Evolutionary conservation across 2,329 filamentous ascomycete genomes (phyloP).

Genomic region (Lasiodiplodia gonubiensis): DNA sequence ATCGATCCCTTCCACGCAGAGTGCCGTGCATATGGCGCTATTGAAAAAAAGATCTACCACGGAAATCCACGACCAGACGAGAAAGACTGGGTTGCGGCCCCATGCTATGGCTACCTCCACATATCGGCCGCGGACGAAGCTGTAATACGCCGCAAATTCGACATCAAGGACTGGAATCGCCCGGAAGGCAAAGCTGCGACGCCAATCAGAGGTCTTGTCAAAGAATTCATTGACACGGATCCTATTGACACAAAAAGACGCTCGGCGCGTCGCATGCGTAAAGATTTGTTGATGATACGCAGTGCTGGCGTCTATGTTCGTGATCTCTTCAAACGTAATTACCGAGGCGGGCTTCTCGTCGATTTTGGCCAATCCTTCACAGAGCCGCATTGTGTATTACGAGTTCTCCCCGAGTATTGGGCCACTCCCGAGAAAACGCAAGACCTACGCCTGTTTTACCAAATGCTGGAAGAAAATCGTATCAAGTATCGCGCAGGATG

Average conservation of each 20-base stretch:
- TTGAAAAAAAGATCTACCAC: neutral
- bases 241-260: neutral
- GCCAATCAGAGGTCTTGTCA: constrained; percentile 2
- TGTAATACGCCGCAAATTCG: neutral
- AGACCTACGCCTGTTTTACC: neutral
- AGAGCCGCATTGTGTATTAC: neutral
- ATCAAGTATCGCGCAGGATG: neutral
- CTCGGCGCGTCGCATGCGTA: neutral
- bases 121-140: neutral
- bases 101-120: neutral
- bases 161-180: constrained; percentile 2
- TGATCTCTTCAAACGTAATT: neutral
- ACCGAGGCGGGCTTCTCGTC: neutral
- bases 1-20: neutral
- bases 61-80: neutral
- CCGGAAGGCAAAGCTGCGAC: neutral
- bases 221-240: neutral
- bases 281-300: neutral
- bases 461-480: neutral
- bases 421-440: neutral
- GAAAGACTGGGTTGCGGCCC: neutral
- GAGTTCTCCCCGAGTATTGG: neutral
- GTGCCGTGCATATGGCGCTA: neutral
- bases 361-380: neutral
- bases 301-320: neutral